phyloP scores from a whole-genome alignment of 352 stramenopile genomes.

The Aphanomyces invadans region DNA sequence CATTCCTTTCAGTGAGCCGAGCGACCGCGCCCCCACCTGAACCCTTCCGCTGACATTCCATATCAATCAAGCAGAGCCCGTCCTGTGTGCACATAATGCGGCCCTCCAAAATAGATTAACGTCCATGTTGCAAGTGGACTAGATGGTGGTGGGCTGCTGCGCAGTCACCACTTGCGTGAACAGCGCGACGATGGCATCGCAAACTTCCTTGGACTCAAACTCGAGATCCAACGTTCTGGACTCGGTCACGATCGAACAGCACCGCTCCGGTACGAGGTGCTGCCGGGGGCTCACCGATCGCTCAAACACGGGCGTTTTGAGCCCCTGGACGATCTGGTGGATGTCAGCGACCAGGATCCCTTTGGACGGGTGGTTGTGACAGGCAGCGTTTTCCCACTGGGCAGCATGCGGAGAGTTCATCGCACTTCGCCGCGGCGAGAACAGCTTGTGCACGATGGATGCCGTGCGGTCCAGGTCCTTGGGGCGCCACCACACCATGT shows the following conservation, averaged over 20 bases:
- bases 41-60: no score
- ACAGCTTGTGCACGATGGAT: constrained; percentile 7
- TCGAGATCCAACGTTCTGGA: constrained; percentile 17
- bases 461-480: constrained; percentile 30
- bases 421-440: not conserved
- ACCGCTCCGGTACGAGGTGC: not conserved
- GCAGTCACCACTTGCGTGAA: constrained; percentile 10
- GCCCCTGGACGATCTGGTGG: constrained; percentile 16
- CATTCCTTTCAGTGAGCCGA: no score
- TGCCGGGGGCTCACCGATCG: not conserved
- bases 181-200: constrained; percentile 18
- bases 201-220: constrained; percentile 13
- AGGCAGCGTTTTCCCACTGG: not conserved
- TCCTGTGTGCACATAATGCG: no score
- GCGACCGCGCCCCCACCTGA: no score
- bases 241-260: constrained; percentile 14
- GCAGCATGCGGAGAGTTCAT: not conserved
- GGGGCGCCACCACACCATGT: constrained; percentile 63
- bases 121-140: no score
- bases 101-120: no score
- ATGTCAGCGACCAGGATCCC: not conserved
- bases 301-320: constrained; percentile 18
- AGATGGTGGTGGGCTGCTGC: not conserved
- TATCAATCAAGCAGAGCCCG: no score
- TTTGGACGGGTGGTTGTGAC: not conserved